phyloP scores from a whole-genome alignment of 1,139 yeast species.

The Pichia sp. region DNA sequence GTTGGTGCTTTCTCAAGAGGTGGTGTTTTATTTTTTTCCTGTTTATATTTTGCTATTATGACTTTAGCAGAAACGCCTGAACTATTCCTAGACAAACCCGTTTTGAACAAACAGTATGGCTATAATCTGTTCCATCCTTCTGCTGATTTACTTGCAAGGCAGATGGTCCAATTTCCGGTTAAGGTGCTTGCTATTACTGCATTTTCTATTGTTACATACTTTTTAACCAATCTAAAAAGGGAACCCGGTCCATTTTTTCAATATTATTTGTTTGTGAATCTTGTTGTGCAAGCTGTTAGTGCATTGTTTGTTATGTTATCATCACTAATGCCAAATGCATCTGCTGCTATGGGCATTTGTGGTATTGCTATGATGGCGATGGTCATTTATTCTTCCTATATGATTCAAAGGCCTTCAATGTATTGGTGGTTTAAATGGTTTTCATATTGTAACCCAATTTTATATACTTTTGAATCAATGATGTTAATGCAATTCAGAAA shows the following conservation, averaged over 20 bases:
- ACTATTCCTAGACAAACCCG: constrained; percentile 38
- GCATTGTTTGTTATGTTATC: constrained; percentile 45
- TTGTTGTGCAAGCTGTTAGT: constrained; percentile 36
- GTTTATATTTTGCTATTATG: constrained; percentile 38
- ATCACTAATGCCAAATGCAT: constrained; percentile 38
- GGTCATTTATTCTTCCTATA: constrained; percentile 47
- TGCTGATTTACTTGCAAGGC: constrained; percentile 40
- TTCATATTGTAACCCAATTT: constrained; percentile 47
- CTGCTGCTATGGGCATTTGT: constrained; percentile 46
- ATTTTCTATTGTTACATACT: constrained; percentile 36
- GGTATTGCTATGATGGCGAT: constrained; percentile 43
- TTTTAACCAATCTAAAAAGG: constrained; percentile 38
- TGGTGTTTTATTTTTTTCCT: constrained; percentile 37
- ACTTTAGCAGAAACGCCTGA: constrained; percentile 38
- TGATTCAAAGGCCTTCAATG: constrained; percentile 53
- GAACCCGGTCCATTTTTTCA: constrained; percentile 39
- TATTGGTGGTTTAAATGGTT: constrained; percentile 63
- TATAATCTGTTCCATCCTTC: constrained; percentile 41
- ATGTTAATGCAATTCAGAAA: constrained; percentile 50
- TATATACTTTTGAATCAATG: constrained; percentile 52
- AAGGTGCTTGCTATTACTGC: constrained; percentile 31
- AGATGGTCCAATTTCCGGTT: constrained; percentile 36
- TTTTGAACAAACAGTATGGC: constrained; percentile 39
- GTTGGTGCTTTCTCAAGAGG: constrained; percentile 35
- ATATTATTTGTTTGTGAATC: constrained; percentile 37